Percentiles rank a stretch among this genome's conserved stretches.
phyloP scores from a whole-genome alignment of 441 rosid species.

The Syzygium malaccense region DNA sequence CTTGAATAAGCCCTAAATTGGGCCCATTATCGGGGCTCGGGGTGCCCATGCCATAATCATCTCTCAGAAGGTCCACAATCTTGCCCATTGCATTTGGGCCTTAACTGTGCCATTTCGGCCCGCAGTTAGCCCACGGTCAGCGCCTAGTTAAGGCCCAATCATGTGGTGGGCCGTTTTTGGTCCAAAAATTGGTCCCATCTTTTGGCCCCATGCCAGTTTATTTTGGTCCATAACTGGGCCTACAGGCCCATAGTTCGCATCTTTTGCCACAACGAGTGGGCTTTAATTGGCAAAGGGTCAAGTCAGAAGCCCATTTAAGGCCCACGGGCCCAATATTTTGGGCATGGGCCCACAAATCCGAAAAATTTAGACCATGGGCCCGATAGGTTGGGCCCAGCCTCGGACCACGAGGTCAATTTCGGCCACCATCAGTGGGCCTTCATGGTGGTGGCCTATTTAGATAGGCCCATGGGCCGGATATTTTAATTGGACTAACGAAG shows the following conservation, averaged over 20 bases:
- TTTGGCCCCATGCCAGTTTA: background rate
- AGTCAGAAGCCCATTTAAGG: background rate
- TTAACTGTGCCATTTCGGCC: background rate
- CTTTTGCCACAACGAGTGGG: background rate
- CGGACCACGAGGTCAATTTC: background rate
- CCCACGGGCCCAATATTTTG: background rate
- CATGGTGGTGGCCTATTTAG: no score
- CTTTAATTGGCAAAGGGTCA: background rate
- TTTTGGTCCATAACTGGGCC: background rate
- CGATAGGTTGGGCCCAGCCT: background rate
- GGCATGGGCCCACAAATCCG: background rate
- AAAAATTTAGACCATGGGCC: rapidly evolving
- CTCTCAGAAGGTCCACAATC: background rate
- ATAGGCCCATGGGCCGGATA: background rate
- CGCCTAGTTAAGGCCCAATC: background rate
- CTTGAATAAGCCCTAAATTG: background rate
- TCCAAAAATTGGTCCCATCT: background rate
- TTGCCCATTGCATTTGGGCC: background rate
- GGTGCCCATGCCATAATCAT: background rate
- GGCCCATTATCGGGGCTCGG: background rate
- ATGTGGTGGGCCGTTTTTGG: background rate
- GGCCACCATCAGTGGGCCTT: background rate
- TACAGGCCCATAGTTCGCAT: background rate
- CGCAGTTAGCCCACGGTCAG: background rate
- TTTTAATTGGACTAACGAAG: background rate